Percentiles rank a stretch among this genome's conserved stretches.
phyloP scores from a whole-genome alignment of 1,139 yeast genomes.

The Pichia sp. region DNA sequence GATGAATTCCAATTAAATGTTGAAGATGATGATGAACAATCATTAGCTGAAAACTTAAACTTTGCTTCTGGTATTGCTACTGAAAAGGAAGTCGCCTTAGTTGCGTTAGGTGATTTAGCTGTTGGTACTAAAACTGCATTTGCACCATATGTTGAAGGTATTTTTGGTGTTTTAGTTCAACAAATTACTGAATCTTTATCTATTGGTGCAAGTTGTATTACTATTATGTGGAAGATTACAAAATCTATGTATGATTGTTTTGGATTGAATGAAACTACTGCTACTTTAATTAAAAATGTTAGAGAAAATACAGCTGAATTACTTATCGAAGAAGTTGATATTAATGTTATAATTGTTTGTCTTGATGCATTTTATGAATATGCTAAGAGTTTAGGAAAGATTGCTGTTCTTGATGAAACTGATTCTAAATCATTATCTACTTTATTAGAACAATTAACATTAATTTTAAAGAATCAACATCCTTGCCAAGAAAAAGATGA shows the following conservation, averaged over 20 bases:
- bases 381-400: slow-evolving; percentile 66
- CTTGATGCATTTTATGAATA: slow-evolving; percentile 72
- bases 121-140: slow-evolving; percentile 77
- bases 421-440: slow-evolving; percentile 58
- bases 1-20: slow-evolving; percentile 60
- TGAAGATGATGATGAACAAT: slow-evolving; percentile 39
- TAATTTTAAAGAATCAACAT: slow-evolving; percentile 73
- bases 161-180: slow-evolving; percentile 58
- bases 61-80: slow-evolving; percentile 93
- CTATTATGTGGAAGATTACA: slow-evolving; percentile 76
- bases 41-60: slow-evolving; percentile 63
- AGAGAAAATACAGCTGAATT: slow-evolving; percentile 59
- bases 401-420: slow-evolving; percentile 54
- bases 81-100: slow-evolving; percentile 96
- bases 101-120: slow-evolving; percentile 86
- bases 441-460: slow-evolving; percentile 64
- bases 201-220: slow-evolving; percentile 82
- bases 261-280: slow-evolving; percentile 45
- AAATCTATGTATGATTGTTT: slow-evolving; percentile 61
- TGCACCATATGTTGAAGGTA: slow-evolving; percentile 68
- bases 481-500: slow-evolving; percentile 60
- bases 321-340: slow-evolving; percentile 74
- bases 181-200: slow-evolving; percentile 86
- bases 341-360: slow-evolving; percentile 71
- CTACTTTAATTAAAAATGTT: slow-evolving; percentile 57